Conservation (phyloP, 2,329 filamentous ascomycete genomes). For the Botrytis tulipae region DNA sequence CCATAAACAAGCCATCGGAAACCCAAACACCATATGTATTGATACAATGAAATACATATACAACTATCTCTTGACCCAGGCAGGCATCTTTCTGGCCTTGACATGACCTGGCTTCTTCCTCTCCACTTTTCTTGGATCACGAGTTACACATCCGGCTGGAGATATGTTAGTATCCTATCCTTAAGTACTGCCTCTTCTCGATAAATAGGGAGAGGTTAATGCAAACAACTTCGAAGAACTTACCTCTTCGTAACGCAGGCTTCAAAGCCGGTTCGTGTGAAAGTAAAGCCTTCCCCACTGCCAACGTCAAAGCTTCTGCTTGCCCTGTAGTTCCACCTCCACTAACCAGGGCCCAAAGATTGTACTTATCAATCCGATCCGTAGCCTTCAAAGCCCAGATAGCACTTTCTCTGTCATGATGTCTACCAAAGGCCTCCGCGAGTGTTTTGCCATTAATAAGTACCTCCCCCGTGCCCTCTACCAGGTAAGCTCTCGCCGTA, state of each 20-base stretch:
- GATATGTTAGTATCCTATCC: constrained; percentile 32
- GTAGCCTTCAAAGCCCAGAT: constrained; percentile 87
- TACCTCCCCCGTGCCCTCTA: constrained; percentile 89
- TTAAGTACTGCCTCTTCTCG: constrained; percentile 11
- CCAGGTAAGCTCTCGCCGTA: constrained; percentile 78
- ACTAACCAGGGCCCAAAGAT: constrained; percentile 80
- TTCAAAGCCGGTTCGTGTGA: constrained; percentile 93
- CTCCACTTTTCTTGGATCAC: constrained; percentile 88
- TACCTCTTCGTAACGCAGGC: constrained; percentile 82
- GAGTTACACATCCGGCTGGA: constrained; percentile 85
- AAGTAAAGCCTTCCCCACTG: constrained; percentile 81
- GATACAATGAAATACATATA: constrained; percentile 36
- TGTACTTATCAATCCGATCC: constrained; percentile 89
- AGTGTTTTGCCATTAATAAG: constrained; percentile 88
- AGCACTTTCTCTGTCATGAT: constrained; percentile 93
- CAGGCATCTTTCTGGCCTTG: constrained; percentile 96
- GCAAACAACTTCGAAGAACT: constrained; percentile 42
- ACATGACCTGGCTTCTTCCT: constrained; percentile 96
- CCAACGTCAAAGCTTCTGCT: constrained; percentile 89
- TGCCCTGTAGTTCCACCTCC: constrained; percentile 94
- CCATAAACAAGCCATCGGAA: not conserved
- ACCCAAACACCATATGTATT: constrained; percentile 14
- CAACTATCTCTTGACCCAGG: constrained; percentile 81
- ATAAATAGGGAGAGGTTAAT: not conserved
- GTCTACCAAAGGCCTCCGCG: constrained; percentile 74